Evolutionary conservation across 2,329 filamentous ascomycete species (phyloP).

Genomic region (Verticillium longisporum): DNA sequence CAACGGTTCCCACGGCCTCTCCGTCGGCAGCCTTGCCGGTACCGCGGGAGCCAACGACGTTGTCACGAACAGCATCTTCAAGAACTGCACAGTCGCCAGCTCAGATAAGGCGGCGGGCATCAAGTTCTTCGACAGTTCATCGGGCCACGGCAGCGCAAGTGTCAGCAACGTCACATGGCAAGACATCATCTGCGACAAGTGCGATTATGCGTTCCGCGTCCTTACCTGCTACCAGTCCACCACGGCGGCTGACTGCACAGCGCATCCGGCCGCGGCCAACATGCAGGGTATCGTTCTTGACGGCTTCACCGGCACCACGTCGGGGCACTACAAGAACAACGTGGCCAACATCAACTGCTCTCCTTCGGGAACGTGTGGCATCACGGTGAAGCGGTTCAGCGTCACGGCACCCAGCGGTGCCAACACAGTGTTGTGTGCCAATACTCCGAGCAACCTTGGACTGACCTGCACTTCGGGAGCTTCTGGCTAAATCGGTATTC

Average conservation of each 20-base stretch:
- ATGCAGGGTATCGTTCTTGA: slow-evolving; percentile 27
- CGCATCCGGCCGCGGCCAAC: slow-evolving; percentile 23
- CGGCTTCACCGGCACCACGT: slow-evolving; percentile 29
- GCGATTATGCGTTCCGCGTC: slow-evolving; percentile 37
- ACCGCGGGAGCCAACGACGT: slow-evolving; percentile 23
- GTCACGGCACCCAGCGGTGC: slow-evolving; percentile 15
- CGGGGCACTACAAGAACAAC: slow-evolving; percentile 23
- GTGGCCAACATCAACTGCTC: slow-evolving; percentile 30
- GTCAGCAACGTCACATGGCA: slow-evolving; percentile 35
- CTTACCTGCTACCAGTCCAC: slow-evolving; percentile 32
- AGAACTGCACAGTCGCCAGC: slow-evolving; percentile 29
- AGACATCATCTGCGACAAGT: slow-evolving; percentile 24
- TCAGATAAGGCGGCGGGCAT: slow-evolving; percentile 38
- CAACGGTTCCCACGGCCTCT: slow-evolving; percentile 37
- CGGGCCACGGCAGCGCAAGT: slow-evolving; percentile 24
- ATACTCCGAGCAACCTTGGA: background rate
- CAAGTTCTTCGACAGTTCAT: slow-evolving; percentile 34
- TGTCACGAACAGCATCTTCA: slow-evolving; percentile 34
- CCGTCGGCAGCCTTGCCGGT: slow-evolving; percentile 37
- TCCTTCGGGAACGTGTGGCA: slow-evolving; percentile 26
- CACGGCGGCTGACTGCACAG: slow-evolving; percentile 24
- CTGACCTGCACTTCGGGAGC: background rate
- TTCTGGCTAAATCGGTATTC: background rate
- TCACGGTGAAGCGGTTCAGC: slow-evolving; percentile 22
- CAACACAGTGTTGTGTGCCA: background rate